phyloP scores from a whole-genome alignment of 1,284 basidiomycete genomes.

The Pholiota adiposa region DNA sequence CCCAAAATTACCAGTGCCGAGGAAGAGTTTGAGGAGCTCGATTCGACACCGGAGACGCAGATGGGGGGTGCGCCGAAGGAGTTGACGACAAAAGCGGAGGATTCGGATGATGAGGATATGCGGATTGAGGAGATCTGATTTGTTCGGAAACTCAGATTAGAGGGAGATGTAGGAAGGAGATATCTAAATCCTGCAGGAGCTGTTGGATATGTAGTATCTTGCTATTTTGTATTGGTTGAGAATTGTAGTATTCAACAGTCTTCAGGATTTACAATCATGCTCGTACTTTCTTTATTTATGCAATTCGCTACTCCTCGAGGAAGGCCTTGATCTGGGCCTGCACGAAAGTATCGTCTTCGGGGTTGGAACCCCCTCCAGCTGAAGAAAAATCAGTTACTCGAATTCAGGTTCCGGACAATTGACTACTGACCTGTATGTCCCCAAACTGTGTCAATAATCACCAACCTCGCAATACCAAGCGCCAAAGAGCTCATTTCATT shows the following conservation, averaged over 20 bases:
- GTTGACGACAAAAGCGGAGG: conserved; percentile 11
- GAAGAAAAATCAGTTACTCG: not conserved
- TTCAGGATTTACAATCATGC: too few species aligned
- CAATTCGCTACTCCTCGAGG: conserved; percentile 23
- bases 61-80: conserved; percentile 4
- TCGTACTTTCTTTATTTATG: too few species aligned
- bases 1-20: conserved; percentile 29
- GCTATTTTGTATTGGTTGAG: too few species aligned
- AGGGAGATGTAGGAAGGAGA: too few species aligned
- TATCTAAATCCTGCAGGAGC: too few species aligned
- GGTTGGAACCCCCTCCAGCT: conserved; percentile 24
- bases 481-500: conserved; percentile 49
- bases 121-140: conserved; percentile 31
- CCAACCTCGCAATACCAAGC: conserved; percentile 11
- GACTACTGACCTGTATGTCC: conserved; percentile 21
- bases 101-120: conserved; percentile 28
- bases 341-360: conserved; percentile 18
- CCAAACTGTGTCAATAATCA: conserved; percentile 25
- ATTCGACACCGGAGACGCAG: conserved; percentile 5
- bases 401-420: not conserved
- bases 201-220: too few species aligned
- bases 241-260: too few species aligned
- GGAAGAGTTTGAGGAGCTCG: conserved; percentile 26
- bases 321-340: conserved; percentile 23
- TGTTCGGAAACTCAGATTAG: not conserved